Percentiles rank a stretch among this genome's conserved stretches.
phyloP scores from a whole-genome alignment of 2,329 filamentous ascomycete genomes.

The Exophiala sp. region DNA sequence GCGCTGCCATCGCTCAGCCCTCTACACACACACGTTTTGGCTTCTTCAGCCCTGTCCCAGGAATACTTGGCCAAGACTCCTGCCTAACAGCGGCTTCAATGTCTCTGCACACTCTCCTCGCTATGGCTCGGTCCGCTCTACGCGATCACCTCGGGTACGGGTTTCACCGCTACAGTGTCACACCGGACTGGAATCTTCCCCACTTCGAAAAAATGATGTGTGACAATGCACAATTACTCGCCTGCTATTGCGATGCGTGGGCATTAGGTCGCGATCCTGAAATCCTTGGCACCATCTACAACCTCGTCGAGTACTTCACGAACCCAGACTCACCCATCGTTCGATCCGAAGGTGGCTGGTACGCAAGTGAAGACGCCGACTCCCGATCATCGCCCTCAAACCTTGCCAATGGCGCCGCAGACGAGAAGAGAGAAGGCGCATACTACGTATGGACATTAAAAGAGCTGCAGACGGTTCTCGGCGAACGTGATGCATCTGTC shows the following conservation, averaged over 20 bases:
- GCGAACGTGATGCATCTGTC: conserved; percentile 64
- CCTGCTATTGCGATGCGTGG: conserved; percentile 84
- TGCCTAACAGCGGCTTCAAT: conserved; percentile 71
- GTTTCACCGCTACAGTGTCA: conserved; percentile 83
- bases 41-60: conserved; percentile 68
- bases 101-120: conserved; percentile 74
- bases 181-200: conserved; percentile 85
- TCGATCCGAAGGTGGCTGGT: conserved; percentile 69
- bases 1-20: conserved; percentile 38
- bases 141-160: conserved; percentile 75
- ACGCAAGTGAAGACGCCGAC: conserved; percentile 86
- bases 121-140: conserved; percentile 70
- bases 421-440: conserved; percentile 82
- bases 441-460: conserved; percentile 92
- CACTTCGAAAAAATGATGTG: conserved; percentile 98
- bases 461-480: conserved; percentile 76
- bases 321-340: conserved; percentile 59
- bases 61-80: conserved; percentile 83
- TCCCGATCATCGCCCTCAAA: conserved; percentile 62
- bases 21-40: conserved; percentile 28
- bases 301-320: conserved; percentile 83
- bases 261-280: conserved; percentile 65
- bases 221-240: conserved; percentile 82
- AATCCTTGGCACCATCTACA: conserved; percentile 72
- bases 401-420: conserved; percentile 50